These are phyloP conservation scores for Xylaria intraflava DNA, from an alignment of 495 filamentous ascomycete species.

Conservation along the genomic window DNA sequence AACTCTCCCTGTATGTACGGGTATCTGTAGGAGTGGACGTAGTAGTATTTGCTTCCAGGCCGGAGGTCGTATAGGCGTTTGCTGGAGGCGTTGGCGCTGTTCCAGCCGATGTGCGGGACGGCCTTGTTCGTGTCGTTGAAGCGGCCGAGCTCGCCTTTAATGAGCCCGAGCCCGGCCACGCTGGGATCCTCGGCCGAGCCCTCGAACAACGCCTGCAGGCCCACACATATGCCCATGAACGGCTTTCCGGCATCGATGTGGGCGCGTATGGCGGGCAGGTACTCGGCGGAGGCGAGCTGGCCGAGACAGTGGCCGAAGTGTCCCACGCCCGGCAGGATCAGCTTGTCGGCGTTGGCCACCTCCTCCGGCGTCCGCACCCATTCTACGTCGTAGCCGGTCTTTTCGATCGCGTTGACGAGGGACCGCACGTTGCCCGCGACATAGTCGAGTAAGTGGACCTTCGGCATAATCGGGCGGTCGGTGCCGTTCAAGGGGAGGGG, in stretches of 20 bases:
- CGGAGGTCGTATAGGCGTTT: conserved; percentile 65
- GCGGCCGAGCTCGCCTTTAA: conserved; percentile 62
- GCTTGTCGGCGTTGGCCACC: conserved; percentile 75
- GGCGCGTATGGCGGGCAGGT: conserved; percentile 66
- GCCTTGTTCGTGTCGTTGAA: conserved; percentile 76
- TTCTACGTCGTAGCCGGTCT: conserved; percentile 83
- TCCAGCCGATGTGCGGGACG: conserved; percentile 98
- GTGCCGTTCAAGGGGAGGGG: neutral
- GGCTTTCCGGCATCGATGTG: conserved; percentile 85
- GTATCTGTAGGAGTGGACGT: conserved; percentile 90
- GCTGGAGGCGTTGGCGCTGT: conserved; percentile 58
- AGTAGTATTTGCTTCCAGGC: conserved; percentile 90
- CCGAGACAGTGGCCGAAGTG: conserved; percentile 95
- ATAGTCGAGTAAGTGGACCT: conserved; percentile 81
- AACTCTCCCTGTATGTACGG: conserved; percentile 64
- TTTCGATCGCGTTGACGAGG: conserved; percentile 94
- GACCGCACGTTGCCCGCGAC: conserved; percentile 83
- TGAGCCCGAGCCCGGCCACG: conserved; percentile 64
- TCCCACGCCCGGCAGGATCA: conserved; percentile 93
- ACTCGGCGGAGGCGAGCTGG: conserved; percentile 72
- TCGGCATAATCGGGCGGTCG: conserved; percentile 57
- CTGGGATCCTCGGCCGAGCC: conserved; percentile 70
- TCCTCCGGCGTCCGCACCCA: conserved; percentile 85
- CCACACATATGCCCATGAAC: conserved; percentile 97
- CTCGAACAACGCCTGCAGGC: conserved; percentile 82